Base-by-base conservation (phyloP, 2,329 filamentous ascomycete species). In the Hypoxylon sp. region DNA sequence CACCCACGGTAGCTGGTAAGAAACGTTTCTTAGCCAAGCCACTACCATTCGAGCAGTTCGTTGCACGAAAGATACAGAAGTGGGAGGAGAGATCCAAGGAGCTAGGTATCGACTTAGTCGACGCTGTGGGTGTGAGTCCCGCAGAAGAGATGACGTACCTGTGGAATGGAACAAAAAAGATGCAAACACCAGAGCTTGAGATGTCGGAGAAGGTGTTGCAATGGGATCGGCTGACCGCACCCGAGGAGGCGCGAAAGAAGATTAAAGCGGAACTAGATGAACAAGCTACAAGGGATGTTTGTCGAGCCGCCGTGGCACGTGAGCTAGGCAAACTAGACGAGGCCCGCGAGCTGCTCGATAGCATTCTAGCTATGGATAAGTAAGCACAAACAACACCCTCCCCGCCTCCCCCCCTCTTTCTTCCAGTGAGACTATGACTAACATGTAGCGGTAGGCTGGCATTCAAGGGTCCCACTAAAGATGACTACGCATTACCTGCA, bases 71-170 rank as follows among this genome's bases (percentile, higher is more conserved):
- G 82, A 81, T 98, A 13, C 86, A 89, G 60, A 97, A 97, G 79
- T 98, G 94, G 94, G 91, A 97, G 75, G 88, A 90, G 31, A 86
- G 94, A 22, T 90, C 92, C 3, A 91, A 90, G 75, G 83, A 87
- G 50, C 87, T 90, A 79, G 84, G 86, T 1, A 81, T 93, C 33
- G 87, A 91, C 52, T 83, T 98, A 3, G 87, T 92, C 1, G 95
- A 98, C 73, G 94, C 92, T 0, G 85, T 97, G 8, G 94, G 94
- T 0, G 85, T 93, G 2, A 92, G 90, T 66, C 96, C 96, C 0
- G 84, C 93, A 0, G 88, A 94, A 75, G 96, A 98, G 82, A 97
- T 98, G 92, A 90, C 92, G 11, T 97, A 95, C 78, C 89, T 98
- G 74, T 98, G 94, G 94, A 94, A 93, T 76, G 95, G 94, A 0